phyloP scores from a whole-genome alignment of 495 filamentous ascomycete genomes.

The Lasiosphaeria ovina region DNA sequence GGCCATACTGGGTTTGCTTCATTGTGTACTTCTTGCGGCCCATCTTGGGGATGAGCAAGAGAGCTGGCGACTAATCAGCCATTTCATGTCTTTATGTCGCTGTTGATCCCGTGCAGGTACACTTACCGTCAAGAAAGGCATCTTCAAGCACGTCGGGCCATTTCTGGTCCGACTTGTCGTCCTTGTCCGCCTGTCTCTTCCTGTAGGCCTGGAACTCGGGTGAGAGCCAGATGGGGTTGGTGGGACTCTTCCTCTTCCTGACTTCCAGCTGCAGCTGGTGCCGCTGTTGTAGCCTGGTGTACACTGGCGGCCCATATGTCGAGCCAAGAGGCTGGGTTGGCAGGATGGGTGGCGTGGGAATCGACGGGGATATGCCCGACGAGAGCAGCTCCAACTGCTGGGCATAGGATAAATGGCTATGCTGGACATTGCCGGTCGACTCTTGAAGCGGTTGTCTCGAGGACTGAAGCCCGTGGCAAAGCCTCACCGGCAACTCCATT shows the following conservation, averaged over 20 bases:
- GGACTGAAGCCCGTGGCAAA: constrained; percentile 23
- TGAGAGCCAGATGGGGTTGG: constrained; percentile 52
- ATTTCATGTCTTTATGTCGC: constrained; percentile 8
- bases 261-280: constrained; percentile 19
- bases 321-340: constrained; percentile 43
- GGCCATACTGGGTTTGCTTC: constrained; percentile 70
- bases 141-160: constrained; percentile 86
- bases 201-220: constrained; percentile 65
- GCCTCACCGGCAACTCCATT: constrained; percentile 28
- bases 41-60: constrained; percentile 78
- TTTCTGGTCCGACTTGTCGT: constrained; percentile 48
- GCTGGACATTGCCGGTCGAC: constrained; percentile 50
- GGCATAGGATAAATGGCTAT: constrained; percentile 40
- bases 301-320: constrained; percentile 31
- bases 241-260: constrained; percentile 26
- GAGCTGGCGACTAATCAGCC: constrained; percentile 51
- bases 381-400: constrained; percentile 34
- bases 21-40: constrained; percentile 75
- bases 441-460: constrained; percentile 47
- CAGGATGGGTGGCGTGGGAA: constrained; percentile 42
- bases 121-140: constrained; percentile 85
- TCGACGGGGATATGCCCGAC: constrained; percentile 29
- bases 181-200: constrained; percentile 60
- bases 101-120: not conserved
- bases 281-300: constrained; percentile 21